These are phyloP conservation scores for Saccharomyces hybrid DNA, from an alignment of 1,139 yeast species.

Conservation along the genomic window DNA sequence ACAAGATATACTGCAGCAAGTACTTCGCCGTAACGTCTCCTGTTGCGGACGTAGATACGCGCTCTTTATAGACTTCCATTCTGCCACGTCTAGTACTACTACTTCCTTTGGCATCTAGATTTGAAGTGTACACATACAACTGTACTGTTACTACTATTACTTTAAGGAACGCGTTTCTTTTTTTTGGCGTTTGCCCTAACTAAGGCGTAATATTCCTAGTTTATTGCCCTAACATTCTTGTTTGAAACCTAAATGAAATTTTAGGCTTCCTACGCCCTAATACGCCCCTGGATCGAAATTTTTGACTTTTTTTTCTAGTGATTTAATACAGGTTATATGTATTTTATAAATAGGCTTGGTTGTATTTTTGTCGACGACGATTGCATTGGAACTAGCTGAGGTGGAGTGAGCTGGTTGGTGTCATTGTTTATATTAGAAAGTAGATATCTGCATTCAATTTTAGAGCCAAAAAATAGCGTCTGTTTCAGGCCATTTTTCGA, in stretches of 20 bases:
- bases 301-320: neutral
- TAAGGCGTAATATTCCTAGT: too few species aligned
- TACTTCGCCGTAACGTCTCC: slow-evolving; percentile 9
- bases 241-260: neutral
- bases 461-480: neutral
- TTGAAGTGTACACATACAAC: neutral
- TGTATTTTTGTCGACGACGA: neutral
- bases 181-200: neutral
- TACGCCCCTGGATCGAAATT: neutral
- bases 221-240: too few species aligned
- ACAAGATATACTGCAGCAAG: slow-evolving; percentile 23
- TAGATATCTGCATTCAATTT: neutral
- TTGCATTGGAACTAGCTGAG: neutral
- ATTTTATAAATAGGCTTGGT: neutral
- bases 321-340: too few species aligned
- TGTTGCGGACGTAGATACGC: neutral
- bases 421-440: neutral
- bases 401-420: neutral
- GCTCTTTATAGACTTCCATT: neutral
- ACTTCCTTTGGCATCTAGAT: neutral
- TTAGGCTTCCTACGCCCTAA: neutral
- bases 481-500: neutral
- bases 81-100: neutral
- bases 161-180: neutral
- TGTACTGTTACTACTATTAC: neutral